A percentile compares a stretch with the other conserved stretches of the same genome.
These are phyloP conservation scores for Pholiota adiposa DNA, from an alignment of 1,284 basidiomycete genomes.

Conservation along the genomic window DNA sequence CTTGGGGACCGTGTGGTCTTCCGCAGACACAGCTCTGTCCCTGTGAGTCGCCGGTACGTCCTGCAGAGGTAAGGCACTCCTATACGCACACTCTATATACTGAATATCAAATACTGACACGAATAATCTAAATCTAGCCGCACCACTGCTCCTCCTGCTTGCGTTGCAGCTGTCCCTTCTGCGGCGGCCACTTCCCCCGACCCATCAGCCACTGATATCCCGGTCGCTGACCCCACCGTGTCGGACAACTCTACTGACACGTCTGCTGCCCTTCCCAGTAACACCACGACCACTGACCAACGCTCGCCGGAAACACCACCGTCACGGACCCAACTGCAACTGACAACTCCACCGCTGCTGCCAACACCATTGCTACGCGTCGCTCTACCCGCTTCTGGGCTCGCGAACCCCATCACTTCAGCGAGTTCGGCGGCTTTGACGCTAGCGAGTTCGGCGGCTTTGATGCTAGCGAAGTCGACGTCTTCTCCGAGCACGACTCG, in stretches of 20 bases:
- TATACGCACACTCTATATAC: neutral
- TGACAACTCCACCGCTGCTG: conserved; percentile 12
- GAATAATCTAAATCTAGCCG: conserved; percentile 23
- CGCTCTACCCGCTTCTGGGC: conserved; percentile 20
- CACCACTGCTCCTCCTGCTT: conserved; percentile 34
- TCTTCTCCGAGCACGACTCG: conserved; percentile 22
- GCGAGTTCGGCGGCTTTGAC: conserved; percentile 10
- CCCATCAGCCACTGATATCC: conserved; percentile 21
- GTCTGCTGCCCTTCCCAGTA: conserved; percentile 2
- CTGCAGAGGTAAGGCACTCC: conserved; percentile 32
- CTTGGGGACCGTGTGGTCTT: conserved; percentile 36
- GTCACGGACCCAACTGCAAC: conserved; percentile 13
- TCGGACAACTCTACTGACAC: conserved; percentile 19
- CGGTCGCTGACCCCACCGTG: conserved; percentile 16
- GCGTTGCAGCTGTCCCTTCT: conserved; percentile 26
- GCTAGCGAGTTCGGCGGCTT: conserved; percentile 11
- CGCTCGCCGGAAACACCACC: conserved; percentile 13
- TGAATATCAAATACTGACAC: neutral
- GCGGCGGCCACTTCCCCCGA: conserved; percentile 20
- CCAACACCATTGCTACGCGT: conserved; percentile 15
- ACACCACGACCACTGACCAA: conserved; percentile 17
- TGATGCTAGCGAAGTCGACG: conserved; percentile 9
- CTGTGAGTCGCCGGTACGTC: conserved; percentile 33
- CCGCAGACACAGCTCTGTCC: conserved; percentile 31
- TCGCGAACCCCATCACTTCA: conserved; percentile 16